phyloP scores from a whole-genome alignment of 2,329 filamentous ascomycete genomes.

The Penicillium sp. region DNA sequence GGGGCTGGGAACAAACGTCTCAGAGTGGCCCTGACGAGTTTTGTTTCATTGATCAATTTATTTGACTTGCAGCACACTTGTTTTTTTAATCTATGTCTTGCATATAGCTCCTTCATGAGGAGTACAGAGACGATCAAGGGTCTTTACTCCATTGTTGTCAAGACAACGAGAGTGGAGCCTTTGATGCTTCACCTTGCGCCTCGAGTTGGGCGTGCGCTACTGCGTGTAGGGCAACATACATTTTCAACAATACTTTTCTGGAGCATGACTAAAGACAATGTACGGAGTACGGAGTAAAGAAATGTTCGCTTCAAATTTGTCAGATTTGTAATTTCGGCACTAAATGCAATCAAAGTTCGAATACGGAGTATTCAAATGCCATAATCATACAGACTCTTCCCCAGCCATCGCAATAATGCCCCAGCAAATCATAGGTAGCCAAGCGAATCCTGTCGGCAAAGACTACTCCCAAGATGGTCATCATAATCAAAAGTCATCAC shows the following conservation, averaged over 20 bases:
- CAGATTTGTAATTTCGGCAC: neutral
- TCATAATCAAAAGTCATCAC: conserved; percentile 3
- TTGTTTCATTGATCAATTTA: conserved; percentile 2
- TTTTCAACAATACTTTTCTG: too few species aligned
- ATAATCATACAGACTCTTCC: conserved; percentile 10
- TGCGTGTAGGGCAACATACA: too few species aligned
- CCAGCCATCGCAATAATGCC: conserved; percentile 4
- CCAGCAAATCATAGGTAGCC: neutral
- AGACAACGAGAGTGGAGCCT: neutral
- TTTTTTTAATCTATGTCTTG: conserved; percentile 21
- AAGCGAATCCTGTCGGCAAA: neutral
- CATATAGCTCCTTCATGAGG: conserved; percentile 9
- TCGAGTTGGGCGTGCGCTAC: neutral
- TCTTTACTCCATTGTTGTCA: conserved; percentile 4
- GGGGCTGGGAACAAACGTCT: conserved; percentile 32
- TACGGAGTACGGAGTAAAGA: neutral
- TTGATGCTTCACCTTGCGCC: neutral
- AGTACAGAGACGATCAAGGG: conserved; percentile 1
- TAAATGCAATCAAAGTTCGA: neutral
- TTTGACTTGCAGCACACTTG: conserved; percentile 4
- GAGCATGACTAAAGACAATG: too few species aligned
- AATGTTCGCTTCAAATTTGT: neutral
- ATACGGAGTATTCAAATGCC: neutral
- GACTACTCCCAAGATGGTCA: neutral
- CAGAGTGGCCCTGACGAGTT: neutral